These are phyloP conservation scores for Scenedesmus sp. DNA, from an alignment of 163 green algal genomes.

Conservation along the genomic window DNA sequence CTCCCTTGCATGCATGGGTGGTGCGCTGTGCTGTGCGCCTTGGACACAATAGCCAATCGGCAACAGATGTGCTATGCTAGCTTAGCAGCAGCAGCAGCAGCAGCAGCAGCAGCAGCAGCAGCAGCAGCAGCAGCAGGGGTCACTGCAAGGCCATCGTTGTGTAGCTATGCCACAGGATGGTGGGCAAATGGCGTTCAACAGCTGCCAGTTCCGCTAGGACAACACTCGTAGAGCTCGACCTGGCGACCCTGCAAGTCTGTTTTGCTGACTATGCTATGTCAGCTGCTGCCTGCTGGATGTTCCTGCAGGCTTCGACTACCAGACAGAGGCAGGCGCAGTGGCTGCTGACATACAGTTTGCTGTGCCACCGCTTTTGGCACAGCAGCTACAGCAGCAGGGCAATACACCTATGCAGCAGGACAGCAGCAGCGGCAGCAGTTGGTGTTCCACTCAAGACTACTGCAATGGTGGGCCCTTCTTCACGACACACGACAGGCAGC, in stretches of 20 bases:
- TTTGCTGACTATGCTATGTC: neutral
- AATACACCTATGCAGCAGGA: neutral
- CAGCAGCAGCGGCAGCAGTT: constrained; percentile 34
- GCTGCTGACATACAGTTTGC: constrained; percentile 67
- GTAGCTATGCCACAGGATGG: neutral
- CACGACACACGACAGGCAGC: neutral
- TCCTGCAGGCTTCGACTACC: constrained; percentile 68
- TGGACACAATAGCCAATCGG: neutral
- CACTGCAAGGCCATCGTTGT: neutral
- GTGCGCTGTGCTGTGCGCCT: too few relatives aligned
- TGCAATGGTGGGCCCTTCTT: constrained; percentile 77
- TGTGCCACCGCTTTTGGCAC: neutral
- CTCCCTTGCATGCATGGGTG: too few relatives aligned
- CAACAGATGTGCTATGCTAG: neutral
- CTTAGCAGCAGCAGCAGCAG: neutral
- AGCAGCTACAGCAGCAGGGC: constrained; percentile 36
- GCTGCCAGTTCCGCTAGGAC: neutral
- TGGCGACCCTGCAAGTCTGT: neutral
- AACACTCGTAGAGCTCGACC: neutral
- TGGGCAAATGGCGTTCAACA: neutral
- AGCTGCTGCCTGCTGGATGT: neutral
- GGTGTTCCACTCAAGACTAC: constrained; percentile 68
- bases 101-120: neutral
- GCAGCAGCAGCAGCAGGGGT: neutral
- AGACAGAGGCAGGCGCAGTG: constrained; percentile 69